Base-by-base conservation (phyloP, 1,139 yeast species). In the Blastobotrys malaysiensis region DNA sequence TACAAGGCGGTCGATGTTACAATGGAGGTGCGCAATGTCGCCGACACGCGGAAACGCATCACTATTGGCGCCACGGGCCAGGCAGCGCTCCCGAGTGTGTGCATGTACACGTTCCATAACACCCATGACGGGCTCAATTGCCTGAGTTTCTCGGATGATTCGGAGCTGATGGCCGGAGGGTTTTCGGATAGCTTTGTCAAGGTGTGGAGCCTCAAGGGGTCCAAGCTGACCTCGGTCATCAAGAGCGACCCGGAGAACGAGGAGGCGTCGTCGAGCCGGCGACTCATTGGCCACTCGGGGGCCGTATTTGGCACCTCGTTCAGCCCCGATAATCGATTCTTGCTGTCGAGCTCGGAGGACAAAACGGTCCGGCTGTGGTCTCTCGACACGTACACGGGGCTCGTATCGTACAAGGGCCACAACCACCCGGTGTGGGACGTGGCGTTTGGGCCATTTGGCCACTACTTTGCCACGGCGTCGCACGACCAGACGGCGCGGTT, bases 381-480 rank as follows among this genome's bases (percentile, higher is more conserved):
- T 1, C 74, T 89, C 67, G 99, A 93, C 66, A 88, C 98, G 1
- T 89, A 82, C 66, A 82, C 95, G 0, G 85, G 96, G 1, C 77
- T 95, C 51, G 99, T 93, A 1, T 81, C 93, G n/a, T 93, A 93
- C 71, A 89, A 88, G 68, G 98, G 98, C 4, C 99, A 95, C 69
- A 89, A 85, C 63, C 96, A 88, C 62, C 98, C 99, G 1, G 86
- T 95, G 26, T 95, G 99, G 99, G 99, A 95, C 67, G 97, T 93
- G 5, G 81, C 87, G 63, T 93, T 90, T 66, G 85, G 96, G 3
- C 99, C 99, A 1, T 75, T 88, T 65, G 99, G 99, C 1, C 98
- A 93, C 72, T 95, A 95, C 73, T 95, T 95, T 71, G 97, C 95
- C 11, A 90, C 97, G 0, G 97, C 96, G 0, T 89, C 97, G 3